Percentiles rank a stretch among this genome's conserved stretches.
Evolutionary conservation across 306 rosid genomes (phyloP).

Genomic region (Cucurbita pepo): DNA sequence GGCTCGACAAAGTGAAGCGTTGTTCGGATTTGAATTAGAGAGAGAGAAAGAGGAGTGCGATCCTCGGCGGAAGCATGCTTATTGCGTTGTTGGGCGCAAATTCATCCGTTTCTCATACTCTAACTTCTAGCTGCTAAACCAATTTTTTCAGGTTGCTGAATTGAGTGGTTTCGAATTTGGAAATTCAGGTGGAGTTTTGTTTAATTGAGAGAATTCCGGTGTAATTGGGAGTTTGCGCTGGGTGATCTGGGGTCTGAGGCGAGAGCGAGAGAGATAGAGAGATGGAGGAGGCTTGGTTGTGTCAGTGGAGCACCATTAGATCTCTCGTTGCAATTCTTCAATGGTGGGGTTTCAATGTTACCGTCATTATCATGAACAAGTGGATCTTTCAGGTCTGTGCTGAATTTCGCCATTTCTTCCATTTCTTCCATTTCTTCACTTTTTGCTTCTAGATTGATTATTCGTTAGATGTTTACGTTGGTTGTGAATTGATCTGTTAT

Average conservation of each 20-base stretch:
- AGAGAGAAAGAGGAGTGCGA: neutral
- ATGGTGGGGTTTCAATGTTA: conserved; percentile 94
- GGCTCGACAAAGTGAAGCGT: neutral
- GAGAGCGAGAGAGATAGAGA: conserved; percentile 2
- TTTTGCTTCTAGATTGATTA: neutral
- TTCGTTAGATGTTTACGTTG: neutral
- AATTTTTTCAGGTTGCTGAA: neutral
- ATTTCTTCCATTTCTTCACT: neutral
- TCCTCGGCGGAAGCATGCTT: conserved; percentile 2
- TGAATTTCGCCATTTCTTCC: neutral
- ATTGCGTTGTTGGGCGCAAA: neutral
- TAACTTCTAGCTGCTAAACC: conserved; percentile 3
- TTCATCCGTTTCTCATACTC: conserved; percentile 6
- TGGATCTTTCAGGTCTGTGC: conserved; percentile 94
- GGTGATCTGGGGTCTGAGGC: conserved; percentile 16
- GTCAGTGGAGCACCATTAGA: conserved; percentile 63
- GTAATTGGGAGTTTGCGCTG: conserved; percentile 7
- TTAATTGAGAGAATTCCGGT: neutral
- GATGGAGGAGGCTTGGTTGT: conserved; percentile 60
- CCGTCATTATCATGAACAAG: conserved; percentile 85
- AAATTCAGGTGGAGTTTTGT: conserved; percentile 1
- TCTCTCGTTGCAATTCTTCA: conserved; percentile 80
- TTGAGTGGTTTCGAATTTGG: neutral
- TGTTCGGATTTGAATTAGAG: conserved; percentile 2
- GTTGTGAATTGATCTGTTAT: conserved; percentile 2